Evolutionary conservation across 371 early-diverging fungal genomes (phyloP).

Genomic region (Mortierella sp.): DNA sequence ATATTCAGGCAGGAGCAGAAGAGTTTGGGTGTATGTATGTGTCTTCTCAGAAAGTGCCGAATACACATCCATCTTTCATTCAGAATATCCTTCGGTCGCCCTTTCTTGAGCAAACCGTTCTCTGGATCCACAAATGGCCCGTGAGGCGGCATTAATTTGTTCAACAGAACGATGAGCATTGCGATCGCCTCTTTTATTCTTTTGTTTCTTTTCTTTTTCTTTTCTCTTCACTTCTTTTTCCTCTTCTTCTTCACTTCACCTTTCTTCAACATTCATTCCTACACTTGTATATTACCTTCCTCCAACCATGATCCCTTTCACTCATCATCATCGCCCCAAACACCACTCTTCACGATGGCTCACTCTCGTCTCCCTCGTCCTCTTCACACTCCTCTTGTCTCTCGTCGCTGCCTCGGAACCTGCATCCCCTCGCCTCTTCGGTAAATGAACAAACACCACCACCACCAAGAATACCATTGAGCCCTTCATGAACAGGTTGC

Average conservation of each 20-base stretch:
- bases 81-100: not conserved
- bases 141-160: no score
- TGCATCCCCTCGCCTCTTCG: not conserved
- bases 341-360: not conserved
- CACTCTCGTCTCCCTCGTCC: not conserved
- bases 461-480: not conserved
- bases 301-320: not conserved
- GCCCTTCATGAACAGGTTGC: not conserved
- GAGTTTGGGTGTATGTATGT: not conserved
- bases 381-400: not conserved
- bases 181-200: not conserved
- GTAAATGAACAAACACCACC: not conserved
- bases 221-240: not conserved
- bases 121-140: not conserved
- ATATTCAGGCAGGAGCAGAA: not conserved
- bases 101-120: not conserved
- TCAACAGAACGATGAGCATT: no score
- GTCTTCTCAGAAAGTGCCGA: not conserved
- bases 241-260: not conserved
- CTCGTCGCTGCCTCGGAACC: not conserved
- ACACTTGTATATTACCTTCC: not conserved
- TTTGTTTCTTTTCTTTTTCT: not conserved
- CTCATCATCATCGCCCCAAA: not conserved
- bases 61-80: not conserved
- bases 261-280: not conserved